Evolutionary conservation across 352 stramenopile species (phyloP).

Genomic region (Thraustochytrium striatum): DNA sequence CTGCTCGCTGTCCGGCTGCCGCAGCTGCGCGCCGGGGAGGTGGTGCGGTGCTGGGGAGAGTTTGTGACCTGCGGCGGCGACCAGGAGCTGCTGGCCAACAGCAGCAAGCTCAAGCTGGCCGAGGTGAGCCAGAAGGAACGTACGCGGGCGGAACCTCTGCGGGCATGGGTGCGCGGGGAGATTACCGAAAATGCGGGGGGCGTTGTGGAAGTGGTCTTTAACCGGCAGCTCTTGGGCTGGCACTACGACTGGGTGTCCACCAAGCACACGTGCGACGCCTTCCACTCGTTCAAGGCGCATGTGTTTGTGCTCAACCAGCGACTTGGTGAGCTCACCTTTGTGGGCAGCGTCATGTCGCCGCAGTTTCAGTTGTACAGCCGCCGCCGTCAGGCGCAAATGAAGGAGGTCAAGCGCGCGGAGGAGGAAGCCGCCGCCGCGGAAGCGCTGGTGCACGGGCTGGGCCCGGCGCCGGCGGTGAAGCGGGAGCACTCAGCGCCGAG

Average conservation of each 20-base stretch:
- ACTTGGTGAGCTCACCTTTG: not conserved
- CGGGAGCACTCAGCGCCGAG: not conserved
- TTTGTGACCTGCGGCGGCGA: slow-evolving; percentile 35
- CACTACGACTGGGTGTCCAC: slow-evolving; percentile 44
- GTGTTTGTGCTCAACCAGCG: slow-evolving; percentile 31
- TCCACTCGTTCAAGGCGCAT: slow-evolving; percentile 38
- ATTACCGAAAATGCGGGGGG: not conserved
- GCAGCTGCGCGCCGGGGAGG: not conserved
- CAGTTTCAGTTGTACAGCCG: slow-evolving; percentile 27
- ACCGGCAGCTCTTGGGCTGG: slow-evolving; percentile 35
- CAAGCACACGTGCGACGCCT: slow-evolving; percentile 43
- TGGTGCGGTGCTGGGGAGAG: not conserved
- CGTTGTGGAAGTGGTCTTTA: slow-evolving; percentile 12
- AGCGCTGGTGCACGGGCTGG: not conserved
- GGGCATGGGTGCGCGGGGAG: slow-evolving; percentile 25
- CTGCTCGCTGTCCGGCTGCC: not conserved
- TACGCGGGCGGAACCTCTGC: slow-evolving; percentile 5
- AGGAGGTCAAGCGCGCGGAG: not conserved
- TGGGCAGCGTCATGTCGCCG: slow-evolving; percentile 9
- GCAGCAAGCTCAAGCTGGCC: not conserved
- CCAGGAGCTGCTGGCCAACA: not conserved
- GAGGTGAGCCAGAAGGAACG: slow-evolving; percentile 27
- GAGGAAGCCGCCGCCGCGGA: not conserved
- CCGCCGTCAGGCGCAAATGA: slow-evolving; percentile 5
- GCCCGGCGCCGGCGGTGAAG: not conserved